phyloP scores from a whole-genome alignment of 2,329 filamentous ascomycete species.

The Epicoccum sorghinum region DNA sequence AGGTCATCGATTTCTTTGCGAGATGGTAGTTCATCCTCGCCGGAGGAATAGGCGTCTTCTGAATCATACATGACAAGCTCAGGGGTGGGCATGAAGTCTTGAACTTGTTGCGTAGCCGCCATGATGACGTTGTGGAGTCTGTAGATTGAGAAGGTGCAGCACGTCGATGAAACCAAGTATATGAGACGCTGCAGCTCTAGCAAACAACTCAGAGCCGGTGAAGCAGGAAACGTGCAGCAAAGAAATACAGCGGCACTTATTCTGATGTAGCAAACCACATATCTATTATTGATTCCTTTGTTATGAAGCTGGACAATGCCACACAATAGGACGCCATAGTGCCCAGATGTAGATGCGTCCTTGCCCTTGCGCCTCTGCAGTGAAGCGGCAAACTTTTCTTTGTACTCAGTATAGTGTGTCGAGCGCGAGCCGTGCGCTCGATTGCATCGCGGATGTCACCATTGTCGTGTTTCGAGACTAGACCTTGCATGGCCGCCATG shows the following conservation, averaged over 20 bases:
- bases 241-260: constrained; percentile 1
- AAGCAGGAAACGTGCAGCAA: neutral
- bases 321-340: constrained; percentile 22
- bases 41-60: constrained; percentile 9
- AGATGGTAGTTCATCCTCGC: constrained; percentile 11
- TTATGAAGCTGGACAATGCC: constrained; percentile 28
- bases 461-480: constrained; percentile 13
- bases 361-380: constrained; percentile 18
- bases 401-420: constrained; percentile 21
- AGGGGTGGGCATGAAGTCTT: neutral
- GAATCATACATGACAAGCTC: constrained; percentile 13
- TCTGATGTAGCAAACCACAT: constrained; percentile 1
- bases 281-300: constrained; percentile 21
- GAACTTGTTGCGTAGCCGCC: constrained; percentile 3
- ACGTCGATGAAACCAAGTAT: constrained; percentile 1
- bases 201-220: constrained; percentile 11
- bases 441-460: constrained; percentile 6
- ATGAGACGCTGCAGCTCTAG: neutral
- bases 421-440: constrained; percentile 4
- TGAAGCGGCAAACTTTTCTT: constrained; percentile 20
- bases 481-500: constrained; percentile 18
- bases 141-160: neutral
- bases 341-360: constrained; percentile 26
- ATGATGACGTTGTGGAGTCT: neutral
- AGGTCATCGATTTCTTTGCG: constrained; percentile 27